Percentiles rank a stretch among this genome's conserved stretches.
Conservation (phyloP, 768 basidiomycete species). For the Lactarius indigo region DNA sequence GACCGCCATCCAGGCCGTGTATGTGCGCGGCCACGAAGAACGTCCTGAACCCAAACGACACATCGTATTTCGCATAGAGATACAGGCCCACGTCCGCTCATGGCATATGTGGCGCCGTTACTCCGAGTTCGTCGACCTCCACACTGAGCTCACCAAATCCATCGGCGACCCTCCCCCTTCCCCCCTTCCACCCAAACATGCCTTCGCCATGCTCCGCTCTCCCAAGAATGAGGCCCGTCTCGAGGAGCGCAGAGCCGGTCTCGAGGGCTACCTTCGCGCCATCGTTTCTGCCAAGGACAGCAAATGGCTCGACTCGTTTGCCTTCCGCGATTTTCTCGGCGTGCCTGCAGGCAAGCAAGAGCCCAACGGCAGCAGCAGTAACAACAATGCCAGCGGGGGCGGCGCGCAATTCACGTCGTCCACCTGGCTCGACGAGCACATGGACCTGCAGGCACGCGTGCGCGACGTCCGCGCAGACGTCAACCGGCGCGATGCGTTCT, state of each 20-base stretch:
- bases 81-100: slow-evolving; percentile 84
- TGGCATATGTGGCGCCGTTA: slow-evolving; percentile 96
- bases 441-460: slow-evolving; percentile 68
- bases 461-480: slow-evolving; percentile 83
- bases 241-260: slow-evolving; percentile 70
- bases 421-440: slow-evolving; percentile 89
- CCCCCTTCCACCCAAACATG: slow-evolving; percentile 81
- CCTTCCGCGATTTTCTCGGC: slow-evolving; percentile 85
- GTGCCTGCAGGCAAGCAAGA: slow-evolving; percentile 59
- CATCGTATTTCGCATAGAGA: slow-evolving; percentile 75
- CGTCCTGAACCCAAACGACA: slow-evolving; percentile 71
- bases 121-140: slow-evolving; percentile 88
- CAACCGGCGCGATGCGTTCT: slow-evolving; percentile 82
- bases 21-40: slow-evolving; percentile 66
- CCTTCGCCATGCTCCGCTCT: slow-evolving; percentile 61
- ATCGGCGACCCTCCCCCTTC: slow-evolving; percentile 77
- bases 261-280: slow-evolving; percentile 83
- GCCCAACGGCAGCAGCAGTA: slow-evolving; percentile 20
- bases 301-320: slow-evolving; percentile 73
- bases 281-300: slow-evolving; percentile 81
- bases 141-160: slow-evolving; percentile 76
- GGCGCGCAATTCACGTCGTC: slow-evolving; percentile 61
- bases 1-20: slow-evolving; percentile 76
- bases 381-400: slow-evolving; percentile 26
- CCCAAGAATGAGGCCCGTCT: slow-evolving; percentile 58